A percentile compares a stretch with the other conserved stretches of the same genome.
phyloP scores from a whole-genome alignment of 1,284 basidiomycete genomes.

The Ustilago nuda region DNA sequence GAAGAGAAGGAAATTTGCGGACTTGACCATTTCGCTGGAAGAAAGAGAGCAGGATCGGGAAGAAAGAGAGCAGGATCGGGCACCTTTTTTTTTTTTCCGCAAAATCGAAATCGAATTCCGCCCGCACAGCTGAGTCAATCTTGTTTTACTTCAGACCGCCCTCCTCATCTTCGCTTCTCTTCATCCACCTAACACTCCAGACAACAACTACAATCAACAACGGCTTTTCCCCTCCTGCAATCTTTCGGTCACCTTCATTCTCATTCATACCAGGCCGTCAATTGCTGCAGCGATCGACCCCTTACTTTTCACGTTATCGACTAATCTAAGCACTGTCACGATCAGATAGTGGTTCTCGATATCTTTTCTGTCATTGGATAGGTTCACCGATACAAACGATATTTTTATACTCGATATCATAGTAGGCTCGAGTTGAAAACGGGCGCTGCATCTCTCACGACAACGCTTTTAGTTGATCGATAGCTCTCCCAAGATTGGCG shows the following conservation, averaged over 20 bases:
- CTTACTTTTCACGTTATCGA: neutral
- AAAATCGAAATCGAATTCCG: neutral
- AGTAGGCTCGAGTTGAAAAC: neutral
- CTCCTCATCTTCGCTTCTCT: neutral
- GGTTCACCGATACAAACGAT: neutral
- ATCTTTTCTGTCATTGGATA: neutral
- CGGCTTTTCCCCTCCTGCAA: too few species aligned
- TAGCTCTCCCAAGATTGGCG: slow-evolving; percentile 13
- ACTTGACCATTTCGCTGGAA: neutral
- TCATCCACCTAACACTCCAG: neutral
- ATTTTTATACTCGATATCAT: neutral
- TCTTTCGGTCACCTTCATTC: neutral
- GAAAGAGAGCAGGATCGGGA: neutral
- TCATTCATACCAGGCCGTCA: neutral
- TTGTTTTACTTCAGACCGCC: neutral
- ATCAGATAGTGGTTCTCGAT: neutral
- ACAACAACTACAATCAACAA: neutral
- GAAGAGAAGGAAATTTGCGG: neutral
- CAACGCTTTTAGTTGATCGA: slow-evolving; percentile 1
- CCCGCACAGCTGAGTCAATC: neutral
- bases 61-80: neutral
- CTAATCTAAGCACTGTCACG: neutral
- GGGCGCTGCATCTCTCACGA: neutral
- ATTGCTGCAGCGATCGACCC: neutral
- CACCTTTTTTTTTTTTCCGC: neutral